phyloP scores from a whole-genome alignment of 1,284 basidiomycete genomes.

The Veloboletus limbatus region DNA sequence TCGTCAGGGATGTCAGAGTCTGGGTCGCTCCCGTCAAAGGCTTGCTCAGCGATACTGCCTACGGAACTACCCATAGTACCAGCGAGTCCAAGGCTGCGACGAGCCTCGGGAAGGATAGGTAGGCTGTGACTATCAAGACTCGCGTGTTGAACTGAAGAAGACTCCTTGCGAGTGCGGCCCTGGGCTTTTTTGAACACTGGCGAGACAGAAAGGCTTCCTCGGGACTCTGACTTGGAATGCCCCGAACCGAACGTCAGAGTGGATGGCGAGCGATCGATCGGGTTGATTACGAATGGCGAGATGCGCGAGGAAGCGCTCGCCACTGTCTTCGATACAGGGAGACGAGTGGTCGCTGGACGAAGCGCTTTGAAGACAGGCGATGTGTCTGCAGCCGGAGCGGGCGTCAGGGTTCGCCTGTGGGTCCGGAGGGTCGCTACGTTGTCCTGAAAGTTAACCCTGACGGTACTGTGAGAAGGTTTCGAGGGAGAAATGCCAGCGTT shows the following conservation, averaged over 20 bases:
- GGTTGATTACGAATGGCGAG: conserved; percentile 13
- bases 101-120: conserved; percentile 49
- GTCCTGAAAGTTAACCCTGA: conserved; percentile 7
- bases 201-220: conserved; percentile 35
- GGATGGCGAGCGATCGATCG: conserved; percentile 38
- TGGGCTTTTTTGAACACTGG: conserved; percentile 50
- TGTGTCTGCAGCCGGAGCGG: conserved; percentile 48
- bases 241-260: conserved; percentile 49
- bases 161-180: conserved; percentile 36
- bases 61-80: conserved; percentile 64
- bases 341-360: conserved; percentile 42
- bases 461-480: conserved; percentile 29
- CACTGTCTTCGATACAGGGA: conserved; percentile 16
- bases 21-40: conserved; percentile 53
- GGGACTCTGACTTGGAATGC: conserved; percentile 32
- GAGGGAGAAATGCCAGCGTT: conserved; percentile 48
- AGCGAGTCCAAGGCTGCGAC: conserved; percentile 55
- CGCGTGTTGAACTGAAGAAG: conserved; percentile 33
- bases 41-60: conserved; percentile 40
- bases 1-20: conserved; percentile 78
- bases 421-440: conserved; percentile 29
- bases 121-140: conserved; percentile 20
- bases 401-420: conserved; percentile 53
- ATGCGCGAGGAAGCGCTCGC: conserved; percentile 8
- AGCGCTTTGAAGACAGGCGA: conserved; percentile 59